These are phyloP conservation scores for Metahyphopichia silvanorum DNA, from an alignment of 805 yeast genomes.

Conservation along the genomic window DNA sequence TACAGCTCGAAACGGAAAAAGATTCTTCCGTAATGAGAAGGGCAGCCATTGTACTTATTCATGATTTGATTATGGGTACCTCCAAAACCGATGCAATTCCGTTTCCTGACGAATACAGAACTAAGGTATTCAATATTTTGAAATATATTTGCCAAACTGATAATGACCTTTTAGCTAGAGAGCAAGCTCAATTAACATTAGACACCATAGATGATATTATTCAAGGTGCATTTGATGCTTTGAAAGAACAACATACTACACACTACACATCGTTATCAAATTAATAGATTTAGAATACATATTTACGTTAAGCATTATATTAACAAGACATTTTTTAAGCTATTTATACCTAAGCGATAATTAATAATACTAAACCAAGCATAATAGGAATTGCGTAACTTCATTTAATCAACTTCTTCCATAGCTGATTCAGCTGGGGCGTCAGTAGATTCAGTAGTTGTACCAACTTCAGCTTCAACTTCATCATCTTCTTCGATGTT, in stretches of 20 bases:
- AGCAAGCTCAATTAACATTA: slow-evolving; percentile 45
- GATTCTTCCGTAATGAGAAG: slow-evolving; percentile 64
- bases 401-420: slow-evolving; percentile 96
- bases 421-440: slow-evolving; percentile 87
- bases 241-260: too few relatives aligned
- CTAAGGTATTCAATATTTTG: slow-evolving; percentile 39
- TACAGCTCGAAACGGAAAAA: slow-evolving; percentile 50
- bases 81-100: slow-evolving; percentile 44
- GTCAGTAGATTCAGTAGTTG: slow-evolving; percentile 44
- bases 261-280: too few relatives aligned
- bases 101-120: slow-evolving; percentile 49
- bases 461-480: slow-evolving; percentile 48
- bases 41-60: slow-evolving; percentile 66
- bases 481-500: slow-evolving; percentile 90
- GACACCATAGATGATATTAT: slow-evolving; percentile 33
- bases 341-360: too few relatives aligned
- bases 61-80: slow-evolving; percentile 53
- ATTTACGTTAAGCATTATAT: too few relatives aligned
- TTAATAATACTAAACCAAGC: too few relatives aligned
- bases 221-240: too few relatives aligned
- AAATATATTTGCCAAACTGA: slow-evolving; percentile 47
- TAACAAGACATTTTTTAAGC: too few relatives aligned
- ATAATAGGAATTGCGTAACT: too few relatives aligned
- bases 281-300: too few relatives aligned
- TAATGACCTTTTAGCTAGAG: slow-evolving; percentile 55